Evolutionary conservation across 768 basidiomycete genomes (phyloP), one percentile per base, ranked within the genome.

Genomic region (Rhizopogon sp.): DNA sequence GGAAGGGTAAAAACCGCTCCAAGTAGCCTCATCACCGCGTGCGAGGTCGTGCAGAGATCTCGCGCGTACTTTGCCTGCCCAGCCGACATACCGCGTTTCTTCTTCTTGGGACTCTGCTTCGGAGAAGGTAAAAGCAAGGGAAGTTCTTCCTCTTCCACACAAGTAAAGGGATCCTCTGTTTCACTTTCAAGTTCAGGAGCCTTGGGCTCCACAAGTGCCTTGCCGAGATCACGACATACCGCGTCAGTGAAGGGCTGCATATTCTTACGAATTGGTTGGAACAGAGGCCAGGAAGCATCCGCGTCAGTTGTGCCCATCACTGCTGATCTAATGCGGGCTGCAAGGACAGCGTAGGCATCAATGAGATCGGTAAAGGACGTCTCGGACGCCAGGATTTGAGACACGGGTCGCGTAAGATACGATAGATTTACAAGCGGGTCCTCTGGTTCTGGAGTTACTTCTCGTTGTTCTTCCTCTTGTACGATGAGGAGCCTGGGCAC

Each of bases 1-100:
- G 87, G 83, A 39, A 82, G 60, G 1, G 84, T 79, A 57, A 90
- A 82, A 8, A 86, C 62, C 13, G 83, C 70, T 6, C 77, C 73
- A 17, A 93, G 79, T 10, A 90, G 67, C 57, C 81, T 84, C 56
- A 92, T 76, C 14, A 82, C 88, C 1, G 83, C 79, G 62, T 90
- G 89, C 39, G 78, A 81, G 4, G 82, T 83, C 2, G 85, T 87
- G 66, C 84, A 89, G 17, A 93, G 72, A 67, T 93, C 91, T 22
- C 91, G 78, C 6, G 89, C 89, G 62, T 83, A 81, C 62, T 87
- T 91, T 51, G 84, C 84, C 66, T 90, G 86, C 56, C 87, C 85
- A 43, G 82, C 91, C 0, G 80, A 81, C 81, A 90, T 82, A 5
- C 91, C 89, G 54, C 74, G 78, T 63, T 79, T 82, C 69, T 79